Evolutionary conservation across 768 basidiomycete species (phyloP).

Genomic region (Steccherinum ochraceum): DNA sequence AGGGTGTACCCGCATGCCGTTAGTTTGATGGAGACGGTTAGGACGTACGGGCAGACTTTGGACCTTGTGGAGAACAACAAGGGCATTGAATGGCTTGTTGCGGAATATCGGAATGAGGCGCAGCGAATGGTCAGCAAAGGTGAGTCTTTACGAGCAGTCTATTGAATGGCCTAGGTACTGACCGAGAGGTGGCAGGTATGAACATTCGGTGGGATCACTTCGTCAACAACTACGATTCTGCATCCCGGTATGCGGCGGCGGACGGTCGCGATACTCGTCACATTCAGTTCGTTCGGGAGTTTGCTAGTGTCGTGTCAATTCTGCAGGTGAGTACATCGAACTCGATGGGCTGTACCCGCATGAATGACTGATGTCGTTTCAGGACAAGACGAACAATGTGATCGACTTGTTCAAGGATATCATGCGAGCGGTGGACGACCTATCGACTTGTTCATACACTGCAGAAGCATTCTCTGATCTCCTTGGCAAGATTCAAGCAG

Average conservation of each 20-base stretch:
- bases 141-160: slow-evolving; percentile 25
- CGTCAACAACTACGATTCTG: slow-evolving; percentile 87
- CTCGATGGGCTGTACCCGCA: neutral
- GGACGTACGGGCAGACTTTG: slow-evolving; percentile 94
- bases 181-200: slow-evolving; percentile 59
- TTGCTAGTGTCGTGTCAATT: slow-evolving; percentile 87
- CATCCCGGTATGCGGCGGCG: slow-evolving; percentile 56
- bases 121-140: slow-evolving; percentile 92
- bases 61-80: slow-evolving; percentile 87
- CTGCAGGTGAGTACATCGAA: slow-evolving; percentile 53
- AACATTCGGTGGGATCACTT: slow-evolving; percentile 95
- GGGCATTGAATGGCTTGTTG: slow-evolving; percentile 90
- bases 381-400: slow-evolving; percentile 94
- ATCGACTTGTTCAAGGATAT: slow-evolving; percentile 91
- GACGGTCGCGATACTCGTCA: slow-evolving; percentile 84
- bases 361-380: slow-evolving; percentile 5
- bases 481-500: slow-evolving; percentile 75
- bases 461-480: slow-evolving; percentile 76
- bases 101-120: slow-evolving; percentile 88
- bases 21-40: slow-evolving; percentile 97
- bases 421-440: slow-evolving; percentile 75
- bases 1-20: slow-evolving; percentile 98
- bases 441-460: slow-evolving; percentile 82
- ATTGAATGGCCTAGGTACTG: neutral
- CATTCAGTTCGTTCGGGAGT: slow-evolving; percentile 91